Conservation (phyloP, 192 early-diverging fungal species). For the Entomortierella beljakovae region DNA sequence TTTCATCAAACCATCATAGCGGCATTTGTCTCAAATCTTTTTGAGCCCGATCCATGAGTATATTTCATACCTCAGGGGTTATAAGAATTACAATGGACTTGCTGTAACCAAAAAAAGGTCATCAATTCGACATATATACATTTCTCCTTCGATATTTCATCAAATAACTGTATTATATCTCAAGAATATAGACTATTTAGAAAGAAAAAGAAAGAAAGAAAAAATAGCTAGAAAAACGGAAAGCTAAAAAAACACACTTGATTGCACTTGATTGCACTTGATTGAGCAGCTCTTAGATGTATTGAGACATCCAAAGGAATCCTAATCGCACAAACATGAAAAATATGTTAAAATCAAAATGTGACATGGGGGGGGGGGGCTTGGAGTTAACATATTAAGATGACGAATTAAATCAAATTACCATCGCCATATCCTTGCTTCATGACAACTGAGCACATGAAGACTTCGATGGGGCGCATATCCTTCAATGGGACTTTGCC, state of each 20-base stretch:
- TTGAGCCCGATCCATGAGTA: no score
- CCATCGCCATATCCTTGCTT: constrained; percentile 99
- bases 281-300: constrained; percentile 64
- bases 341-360: no score
- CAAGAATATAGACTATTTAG: not conserved
- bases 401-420: no score
- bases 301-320: constrained; percentile 92
- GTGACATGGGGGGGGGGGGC: no score
- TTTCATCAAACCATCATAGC: no score
- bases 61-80: no score
- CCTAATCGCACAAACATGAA: not conserved
- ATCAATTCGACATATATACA: no score
- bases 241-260: not conserved
- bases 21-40: no score
- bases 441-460: constrained; percentile 99
- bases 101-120: no score
- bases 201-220: not conserved
- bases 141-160: not conserved
- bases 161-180: not conserved
- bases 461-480: constrained; percentile 97
- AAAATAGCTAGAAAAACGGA: not conserved
- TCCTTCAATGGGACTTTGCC: constrained; percentile 94
- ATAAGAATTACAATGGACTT: no score
- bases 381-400: no score
- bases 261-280: not conserved